Evolutionary conservation across 2,329 filamentous ascomycete species (phyloP), one percentile per base, ranked within the genome.

Genomic region (Botryotinia calthae): DNA sequence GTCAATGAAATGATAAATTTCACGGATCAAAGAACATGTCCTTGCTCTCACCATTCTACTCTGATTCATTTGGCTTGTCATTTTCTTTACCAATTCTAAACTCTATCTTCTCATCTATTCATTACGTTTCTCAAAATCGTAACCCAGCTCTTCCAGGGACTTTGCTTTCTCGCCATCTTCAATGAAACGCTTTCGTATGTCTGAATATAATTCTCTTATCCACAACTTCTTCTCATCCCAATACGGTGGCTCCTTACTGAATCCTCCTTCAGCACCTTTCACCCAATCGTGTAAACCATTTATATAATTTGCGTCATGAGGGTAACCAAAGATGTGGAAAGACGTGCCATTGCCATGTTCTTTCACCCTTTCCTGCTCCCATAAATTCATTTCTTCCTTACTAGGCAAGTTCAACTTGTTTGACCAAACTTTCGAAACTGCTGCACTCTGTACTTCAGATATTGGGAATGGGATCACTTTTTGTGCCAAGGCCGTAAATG

Each of bases 391-490:
- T 69, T 89, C 88, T 0, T 83, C 79, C 1, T 80, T 81, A 0
- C 87, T 79, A 0, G 94, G 94, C 14, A 97, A 83, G 0, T 82
- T 75, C 0, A 97, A 83, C 0, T 88, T 84, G 48, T 92, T 91
- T 0, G 93, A 88, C 87, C 93, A 97, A 0, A 95, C 87, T 1
- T 93, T 88, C 2, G 94, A 89, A 63, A 97, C 85, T 0, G 93
- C 87, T 0, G 94, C 91, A 1, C 90, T 89, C 82, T 98, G 95
- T 9, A 88, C 89, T 82, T 98, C 94, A 0, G 90, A 87, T 1
- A 96, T 78, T 0, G 93, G 91, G 80, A 97, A 97, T 0, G 95
- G 95, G n/a, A 97, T 91, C n/a, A 96, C 88, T 76, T 91, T 92
- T 79, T 94, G 91, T 25, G 92, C 90, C 56, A 98, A 84, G 0